Percentiles rank a stretch among this genome's conserved stretches.
Evolutionary conservation across 2,329 filamentous ascomycete genomes (phyloP).

Genomic region (Colletotrichum brevisporum): DNA sequence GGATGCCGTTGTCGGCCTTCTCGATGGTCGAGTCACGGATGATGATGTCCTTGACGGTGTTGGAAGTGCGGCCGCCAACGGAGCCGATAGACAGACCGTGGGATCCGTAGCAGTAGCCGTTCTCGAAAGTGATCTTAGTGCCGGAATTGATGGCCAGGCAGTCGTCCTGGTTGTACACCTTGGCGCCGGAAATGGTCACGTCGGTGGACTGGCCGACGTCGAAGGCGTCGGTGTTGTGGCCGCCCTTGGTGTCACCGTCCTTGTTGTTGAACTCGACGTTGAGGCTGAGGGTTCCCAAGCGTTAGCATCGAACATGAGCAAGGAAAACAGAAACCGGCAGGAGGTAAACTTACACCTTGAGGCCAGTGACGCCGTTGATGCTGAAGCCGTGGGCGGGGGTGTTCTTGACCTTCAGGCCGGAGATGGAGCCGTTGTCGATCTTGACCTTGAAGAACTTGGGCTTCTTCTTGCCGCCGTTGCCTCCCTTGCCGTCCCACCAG

Average conservation of each 20-base stretch:
- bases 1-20: constrained; percentile 67
- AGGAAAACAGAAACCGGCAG: too few species aligned
- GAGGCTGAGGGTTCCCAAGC: constrained; percentile 41
- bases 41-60: constrained; percentile 66
- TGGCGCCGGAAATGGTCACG: constrained; percentile 66
- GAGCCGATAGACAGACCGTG: constrained; percentile 60
- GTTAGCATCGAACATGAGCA: background rate
- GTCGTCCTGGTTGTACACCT: constrained; percentile 73
- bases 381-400: constrained; percentile 59
- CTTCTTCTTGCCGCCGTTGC: constrained; percentile 73
- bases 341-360: constrained; percentile 51
- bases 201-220: constrained; percentile 66
- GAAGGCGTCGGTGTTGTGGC: constrained; percentile 72
- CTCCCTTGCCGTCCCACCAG: constrained; percentile 75
- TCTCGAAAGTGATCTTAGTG: constrained; percentile 60
- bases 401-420: constrained; percentile 56
- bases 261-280: constrained; percentile 57
- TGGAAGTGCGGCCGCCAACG: constrained; percentile 64
- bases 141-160: constrained; percentile 72
- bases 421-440: constrained; percentile 54
- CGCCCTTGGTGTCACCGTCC: constrained; percentile 53
- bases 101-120: constrained; percentile 59
- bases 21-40: constrained; percentile 64
- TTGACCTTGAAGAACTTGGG: constrained; percentile 72
- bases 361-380: constrained; percentile 53